Conservation (phyloP, 352 stramenopile genomes). For the Pythium utonaiense region DNA sequence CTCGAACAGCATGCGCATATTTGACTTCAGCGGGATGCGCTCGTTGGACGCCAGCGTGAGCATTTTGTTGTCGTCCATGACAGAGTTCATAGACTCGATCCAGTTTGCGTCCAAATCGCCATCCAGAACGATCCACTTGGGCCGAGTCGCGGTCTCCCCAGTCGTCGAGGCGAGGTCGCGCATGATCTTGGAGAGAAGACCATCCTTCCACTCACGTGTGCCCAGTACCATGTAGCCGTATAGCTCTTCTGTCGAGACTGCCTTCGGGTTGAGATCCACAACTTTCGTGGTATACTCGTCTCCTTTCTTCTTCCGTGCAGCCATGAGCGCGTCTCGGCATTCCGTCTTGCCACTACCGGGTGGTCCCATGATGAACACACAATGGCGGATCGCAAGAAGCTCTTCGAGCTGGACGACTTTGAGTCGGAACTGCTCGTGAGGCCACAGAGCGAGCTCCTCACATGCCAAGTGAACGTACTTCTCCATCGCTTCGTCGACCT, state of each 20-base stretch:
- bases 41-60: slow-evolving; percentile 93
- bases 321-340: slow-evolving; percentile 89
- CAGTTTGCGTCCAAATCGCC: slow-evolving; percentile 85
- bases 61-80: slow-evolving; percentile 91
- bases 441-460: slow-evolving; percentile 83
- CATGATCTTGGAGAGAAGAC: slow-evolving; percentile 93
- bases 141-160: slow-evolving; percentile 25
- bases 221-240: slow-evolving; percentile 95
- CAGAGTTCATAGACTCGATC: slow-evolving; percentile 90
- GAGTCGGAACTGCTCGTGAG: slow-evolving; percentile 90
- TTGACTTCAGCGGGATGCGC: slow-evolving; percentile 91
- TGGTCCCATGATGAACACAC: slow-evolving; percentile 94
- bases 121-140: slow-evolving; percentile 97
- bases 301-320: slow-evolving; percentile 72
- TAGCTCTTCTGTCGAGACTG: slow-evolving; percentile 94
- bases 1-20: slow-evolving; percentile 96
- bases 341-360: slow-evolving; percentile 92
- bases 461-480: slow-evolving; percentile 89
- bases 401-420: slow-evolving; percentile 96
- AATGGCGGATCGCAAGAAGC: slow-evolving; percentile 92
- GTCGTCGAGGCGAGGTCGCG: slow-evolving; percentile 80
- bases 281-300: slow-evolving; percentile 65
- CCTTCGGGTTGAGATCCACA: slow-evolving; percentile 93
- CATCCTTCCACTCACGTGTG: slow-evolving; percentile 95
- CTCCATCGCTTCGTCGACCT: slow-evolving; percentile 89